A percentile compares a stretch with the other conserved stretches of the same genome.
Conservation (phyloP, 495 filamentous ascomycete genomes). For the Cercophora scortea region DNA sequence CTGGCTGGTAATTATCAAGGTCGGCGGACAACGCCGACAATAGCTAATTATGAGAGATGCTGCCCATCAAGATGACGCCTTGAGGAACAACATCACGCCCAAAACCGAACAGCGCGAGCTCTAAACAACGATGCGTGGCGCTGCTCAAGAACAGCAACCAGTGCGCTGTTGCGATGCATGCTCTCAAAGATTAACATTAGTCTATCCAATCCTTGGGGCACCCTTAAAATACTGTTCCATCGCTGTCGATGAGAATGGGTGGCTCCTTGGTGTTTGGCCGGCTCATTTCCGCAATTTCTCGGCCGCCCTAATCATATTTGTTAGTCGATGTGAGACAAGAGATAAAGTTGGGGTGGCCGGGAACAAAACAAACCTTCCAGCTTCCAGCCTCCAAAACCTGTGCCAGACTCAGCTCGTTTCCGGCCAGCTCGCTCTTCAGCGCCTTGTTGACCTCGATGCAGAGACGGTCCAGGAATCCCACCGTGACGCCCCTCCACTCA, state of each 20-base stretch:
- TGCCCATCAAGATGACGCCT: too few relatives aligned
- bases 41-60: too few relatives aligned
- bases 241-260: slow-evolving; percentile 91
- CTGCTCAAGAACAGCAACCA: too few relatives aligned
- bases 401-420: slow-evolving; percentile 56
- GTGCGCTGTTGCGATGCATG: too few relatives aligned
- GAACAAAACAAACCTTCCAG: slow-evolving; percentile 67
- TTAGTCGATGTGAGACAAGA: slow-evolving; percentile 4
- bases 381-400: slow-evolving; percentile 86
- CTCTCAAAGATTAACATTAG: too few relatives aligned
- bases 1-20: too few relatives aligned
- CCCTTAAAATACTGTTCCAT: slow-evolving; percentile 85
- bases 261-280: slow-evolving; percentile 95
- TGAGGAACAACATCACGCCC: too few relatives aligned
- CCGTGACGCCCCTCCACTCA: slow-evolving; percentile 77
- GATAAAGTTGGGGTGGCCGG: background rate
- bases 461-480: slow-evolving; percentile 75
- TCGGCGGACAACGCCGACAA: too few relatives aligned
- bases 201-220: too few relatives aligned
- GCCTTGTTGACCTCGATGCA: slow-evolving; percentile 62
- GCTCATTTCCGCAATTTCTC: slow-evolving; percentile 92
- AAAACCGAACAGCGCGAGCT: too few relatives aligned
- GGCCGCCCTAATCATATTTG: slow-evolving; percentile 64
- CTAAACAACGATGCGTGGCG: too few relatives aligned
- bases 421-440: slow-evolving; percentile 40